Evolutionary conservation across 306 rosid genomes (phyloP).

Genomic region (Mimosa pudica): DNA sequence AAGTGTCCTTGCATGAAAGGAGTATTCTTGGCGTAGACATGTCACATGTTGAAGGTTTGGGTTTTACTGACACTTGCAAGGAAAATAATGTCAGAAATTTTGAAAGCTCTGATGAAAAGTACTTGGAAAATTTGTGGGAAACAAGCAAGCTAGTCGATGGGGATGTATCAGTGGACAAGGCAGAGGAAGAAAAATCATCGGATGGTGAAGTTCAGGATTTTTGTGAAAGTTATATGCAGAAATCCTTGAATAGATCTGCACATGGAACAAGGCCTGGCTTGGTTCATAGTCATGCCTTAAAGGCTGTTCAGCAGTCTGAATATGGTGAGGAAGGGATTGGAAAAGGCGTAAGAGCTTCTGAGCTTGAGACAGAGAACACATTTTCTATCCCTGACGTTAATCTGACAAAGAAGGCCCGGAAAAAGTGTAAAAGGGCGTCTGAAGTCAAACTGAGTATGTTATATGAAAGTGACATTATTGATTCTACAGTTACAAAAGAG

Average conservation of each 20-base stretch:
- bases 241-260: slow-evolving; percentile 29
- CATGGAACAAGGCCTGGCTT: slow-evolving; percentile 39
- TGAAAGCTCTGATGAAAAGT: slow-evolving; percentile 42
- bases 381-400: slow-evolving; percentile 47
- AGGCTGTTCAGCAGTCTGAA: slow-evolving; percentile 39
- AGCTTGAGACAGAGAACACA: slow-evolving; percentile 42
- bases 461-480: slow-evolving; percentile 42
- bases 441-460: slow-evolving; percentile 63
- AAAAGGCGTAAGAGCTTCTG: slow-evolving; percentile 42
- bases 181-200: slow-evolving; percentile 40
- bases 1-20: slow-evolving; percentile 34
- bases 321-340: slow-evolving; percentile 43
- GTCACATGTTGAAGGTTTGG: slow-evolving; percentile 40
- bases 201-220: slow-evolving; percentile 36
- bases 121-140: slow-evolving; percentile 40
- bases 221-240: slow-evolving; percentile 37
- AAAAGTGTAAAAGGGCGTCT: slow-evolving; percentile 83
- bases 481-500: slow-evolving; percentile 48
- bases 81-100: slow-evolving; percentile 42
- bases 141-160: slow-evolving; percentile 38
- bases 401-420: slow-evolving; percentile 65
- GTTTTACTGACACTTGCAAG: slow-evolving; percentile 41
- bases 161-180: slow-evolving; percentile 35
- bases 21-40: slow-evolving; percentile 41
- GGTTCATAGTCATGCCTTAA: slow-evolving; percentile 46